These are phyloP conservation scores for Tolypocladium guangdongense DNA, from an alignment of 2,329 filamentous ascomycete genomes.

Conservation along the genomic window DNA sequence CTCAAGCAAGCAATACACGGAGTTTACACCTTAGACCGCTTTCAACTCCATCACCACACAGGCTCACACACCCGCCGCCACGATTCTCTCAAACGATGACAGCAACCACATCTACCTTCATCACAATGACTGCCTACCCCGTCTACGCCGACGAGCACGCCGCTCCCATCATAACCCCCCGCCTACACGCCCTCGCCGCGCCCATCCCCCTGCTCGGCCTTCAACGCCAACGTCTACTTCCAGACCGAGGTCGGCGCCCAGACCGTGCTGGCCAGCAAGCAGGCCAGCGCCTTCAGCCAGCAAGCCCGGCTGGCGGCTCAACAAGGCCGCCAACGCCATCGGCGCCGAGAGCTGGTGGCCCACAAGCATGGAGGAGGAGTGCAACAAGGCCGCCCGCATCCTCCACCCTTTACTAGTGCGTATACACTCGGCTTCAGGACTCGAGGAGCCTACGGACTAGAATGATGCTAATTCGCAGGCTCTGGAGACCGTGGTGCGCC, in stretches of 20 bases:
- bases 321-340: conserved; percentile 55
- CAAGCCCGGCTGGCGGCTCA: conserved; percentile 55
- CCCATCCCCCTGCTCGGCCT: not conserved
- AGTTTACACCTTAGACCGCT: too few relatives aligned
- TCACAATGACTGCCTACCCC: conserved; percentile 9
- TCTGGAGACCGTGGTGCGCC: conserved; percentile 11
- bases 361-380: conserved; percentile 61
- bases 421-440: not conserved
- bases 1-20: too few relatives aligned
- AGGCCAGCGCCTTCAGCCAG: conserved; percentile 37
- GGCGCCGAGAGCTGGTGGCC: conserved; percentile 70
- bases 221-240: not conserved
- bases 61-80: too few relatives aligned
- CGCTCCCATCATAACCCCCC: conserved; percentile 11
- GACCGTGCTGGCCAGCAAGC: conserved; percentile 6
- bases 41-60: not conserved
- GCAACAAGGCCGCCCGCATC: conserved; percentile 66
- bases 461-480: not conserved
- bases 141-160: conserved; percentile 8
- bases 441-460: too few relatives aligned
- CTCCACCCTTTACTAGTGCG: conserved; percentile 56
- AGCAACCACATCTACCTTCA: not conserved
- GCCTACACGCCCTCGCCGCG: conserved; percentile 5
- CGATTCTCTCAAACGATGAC: not conserved
- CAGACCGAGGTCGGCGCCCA: not conserved